Evolutionary conservation across 2,329 filamentous ascomycete species (phyloP).

Genomic region (Ascochyta lentis): DNA sequence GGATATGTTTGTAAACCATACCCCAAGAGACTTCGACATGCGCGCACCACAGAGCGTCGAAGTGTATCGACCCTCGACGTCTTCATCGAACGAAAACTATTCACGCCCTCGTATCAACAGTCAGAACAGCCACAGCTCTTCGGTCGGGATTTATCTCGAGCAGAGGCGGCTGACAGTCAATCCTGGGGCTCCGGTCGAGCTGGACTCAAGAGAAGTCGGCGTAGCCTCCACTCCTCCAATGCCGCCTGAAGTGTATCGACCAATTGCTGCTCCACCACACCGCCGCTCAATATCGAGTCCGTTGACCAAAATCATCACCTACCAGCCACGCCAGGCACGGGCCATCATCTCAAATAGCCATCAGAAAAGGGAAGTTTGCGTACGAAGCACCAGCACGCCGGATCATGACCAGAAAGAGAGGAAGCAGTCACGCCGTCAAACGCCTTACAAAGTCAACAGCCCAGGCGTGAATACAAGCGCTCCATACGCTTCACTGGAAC

Average conservation of each 20-base stretch:
- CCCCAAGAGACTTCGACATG: conserved; percentile 40
- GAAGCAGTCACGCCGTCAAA: conserved; percentile 38
- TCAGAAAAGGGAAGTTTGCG: conserved; percentile 17
- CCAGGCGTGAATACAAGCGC: conserved; percentile 9
- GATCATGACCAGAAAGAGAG: conserved; percentile 16
- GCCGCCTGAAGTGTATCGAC: conserved; percentile 17
- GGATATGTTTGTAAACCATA: conserved; percentile 46
- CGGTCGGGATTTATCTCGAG: conserved; percentile 14
- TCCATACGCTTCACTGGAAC: conserved; percentile 37
- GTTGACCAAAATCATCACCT: conserved; percentile 21
- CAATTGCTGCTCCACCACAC: conserved; percentile 14
- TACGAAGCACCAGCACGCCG: conserved; percentile 17
- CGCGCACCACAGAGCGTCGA: conserved; percentile 24
- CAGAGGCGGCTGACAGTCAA: conserved; percentile 18
- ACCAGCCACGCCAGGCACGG: conserved; percentile 17
- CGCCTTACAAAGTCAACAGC: conserved; percentile 29
- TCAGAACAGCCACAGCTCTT: conserved; percentile 18
- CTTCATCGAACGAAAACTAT: conserved; percentile 30
- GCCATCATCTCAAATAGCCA: conserved; percentile 12
- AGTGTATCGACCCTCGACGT: conserved; percentile 23
- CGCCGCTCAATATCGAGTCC: conserved; percentile 28
- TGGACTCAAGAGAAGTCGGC: conserved; percentile 25
- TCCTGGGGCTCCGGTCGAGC: conserved; percentile 22
- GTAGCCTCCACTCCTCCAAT: conserved; percentile 9
- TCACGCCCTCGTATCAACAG: conserved; percentile 28